phyloP scores from a whole-genome alignment of 305 asterid species.

The Plantago rigida region DNA sequence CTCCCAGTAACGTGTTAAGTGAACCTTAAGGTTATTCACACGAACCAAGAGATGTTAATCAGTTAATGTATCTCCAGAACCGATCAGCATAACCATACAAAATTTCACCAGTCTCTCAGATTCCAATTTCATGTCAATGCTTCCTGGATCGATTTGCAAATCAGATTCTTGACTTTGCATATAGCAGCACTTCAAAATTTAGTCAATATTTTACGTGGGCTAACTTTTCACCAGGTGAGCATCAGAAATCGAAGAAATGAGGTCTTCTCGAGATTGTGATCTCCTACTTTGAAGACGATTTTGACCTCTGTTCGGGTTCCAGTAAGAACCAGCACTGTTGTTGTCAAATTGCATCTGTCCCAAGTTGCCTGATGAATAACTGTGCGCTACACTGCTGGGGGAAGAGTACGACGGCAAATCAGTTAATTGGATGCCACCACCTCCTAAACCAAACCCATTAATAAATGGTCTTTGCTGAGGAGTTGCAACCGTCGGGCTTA shows the following conservation, averaged over 20 bases:
- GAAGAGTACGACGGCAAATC: constrained; percentile 44
- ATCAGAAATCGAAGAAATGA: constrained; percentile 38
- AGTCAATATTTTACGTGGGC: neutral
- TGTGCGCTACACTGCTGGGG: constrained; percentile 35
- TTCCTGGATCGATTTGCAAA: neutral
- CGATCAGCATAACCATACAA: neutral
- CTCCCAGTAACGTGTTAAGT: neutral
- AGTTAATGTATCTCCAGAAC: neutral
- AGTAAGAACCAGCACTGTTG: constrained; percentile 29
- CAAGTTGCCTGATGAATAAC: constrained; percentile 42
- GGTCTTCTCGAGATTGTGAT: constrained; percentile 56
- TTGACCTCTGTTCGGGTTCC: constrained; percentile 41
- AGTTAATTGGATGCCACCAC: constrained; percentile 33
- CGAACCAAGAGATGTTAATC: neutral
- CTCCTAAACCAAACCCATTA: constrained; percentile 30
- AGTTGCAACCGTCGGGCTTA: constrained; percentile 48
- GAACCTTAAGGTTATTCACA: neutral
- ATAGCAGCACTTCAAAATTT: neutral
- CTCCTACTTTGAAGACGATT: constrained; percentile 48
- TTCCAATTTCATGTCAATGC: neutral
- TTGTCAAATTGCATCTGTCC: constrained; percentile 44
- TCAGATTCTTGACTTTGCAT: neutral
- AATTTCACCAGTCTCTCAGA: neutral
- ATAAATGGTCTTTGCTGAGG: constrained; percentile 37
- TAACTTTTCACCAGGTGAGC: constrained; percentile 32